Evolutionary conservation across 306 rosid species (phyloP), one percentile per base, ranked within the genome.

Genomic region (Lupinus albus): DNA sequence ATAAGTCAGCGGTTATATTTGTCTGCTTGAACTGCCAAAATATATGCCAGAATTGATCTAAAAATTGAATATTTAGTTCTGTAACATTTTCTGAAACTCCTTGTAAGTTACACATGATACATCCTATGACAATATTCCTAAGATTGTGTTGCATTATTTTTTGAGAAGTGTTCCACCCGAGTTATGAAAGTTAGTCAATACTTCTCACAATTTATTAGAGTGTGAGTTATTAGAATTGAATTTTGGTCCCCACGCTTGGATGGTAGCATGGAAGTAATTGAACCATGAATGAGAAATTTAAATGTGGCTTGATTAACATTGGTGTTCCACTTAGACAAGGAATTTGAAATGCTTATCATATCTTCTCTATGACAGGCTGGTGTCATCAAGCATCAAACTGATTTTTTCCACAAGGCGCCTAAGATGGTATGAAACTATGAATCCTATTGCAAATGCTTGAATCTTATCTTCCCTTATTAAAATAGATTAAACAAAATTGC

Each of bases 371-470:
- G 73, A 59, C 84, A 94, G 99, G 95, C 79, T 68, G 82, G 67
- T 57, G 96, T 78, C 55, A 57, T 70, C 52, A 86, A 78, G 73
- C 91, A 85, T 75, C 96, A 82, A 76, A 42, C 78, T 33, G 75
- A 56, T 79, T 85, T 90, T 49, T 68, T 90, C 73, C 99, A 90
- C 82, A 94, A 94, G 84, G 62, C 80, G 16, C 85, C 99, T 13
- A 90, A 86, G 68, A 86, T 81, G 91, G 99, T 91, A 78, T 17
- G 66, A 55, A 56, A 56, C 42, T 12, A 42, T 8, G 14, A 17
- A 41, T 13, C 53, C 32, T 53, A 49, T 39, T 52, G 63, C 50
- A 28, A 55, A n/a, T 20, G 52, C 36, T 63, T 72, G 71, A 41
- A 75, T 51, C 42, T 61, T 48, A 75, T 46, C 42, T 56, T 44